phyloP scores from a whole-genome alignment of 345 rosid genomes.

The Syzygium jambos region DNA sequence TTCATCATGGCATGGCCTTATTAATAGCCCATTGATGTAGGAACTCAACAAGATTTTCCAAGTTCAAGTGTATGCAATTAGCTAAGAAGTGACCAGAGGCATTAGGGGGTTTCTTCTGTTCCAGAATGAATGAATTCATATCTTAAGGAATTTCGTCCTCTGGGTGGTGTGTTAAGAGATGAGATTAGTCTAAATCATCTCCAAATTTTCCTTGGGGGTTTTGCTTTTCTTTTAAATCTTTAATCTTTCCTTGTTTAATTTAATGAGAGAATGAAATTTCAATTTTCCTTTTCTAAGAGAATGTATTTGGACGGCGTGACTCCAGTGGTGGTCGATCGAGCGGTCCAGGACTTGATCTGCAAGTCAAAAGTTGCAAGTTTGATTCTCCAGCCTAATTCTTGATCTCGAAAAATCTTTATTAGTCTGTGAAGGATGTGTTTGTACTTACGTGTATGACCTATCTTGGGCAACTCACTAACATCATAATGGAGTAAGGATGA shows the following conservation, averaged over 20 bases:
- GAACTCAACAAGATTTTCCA: neutral
- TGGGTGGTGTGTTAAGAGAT: neutral
- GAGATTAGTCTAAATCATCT: slow-evolving; percentile 6
- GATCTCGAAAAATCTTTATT: neutral
- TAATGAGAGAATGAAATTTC: neutral
- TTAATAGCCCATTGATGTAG: slow-evolving; percentile 5
- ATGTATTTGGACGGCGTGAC: too few relatives aligned
- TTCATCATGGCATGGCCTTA: slow-evolving; percentile 2
- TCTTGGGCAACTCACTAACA: neutral
- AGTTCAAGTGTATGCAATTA: neutral
- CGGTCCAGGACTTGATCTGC: neutral
- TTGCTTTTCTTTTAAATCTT: slow-evolving; percentile 15
- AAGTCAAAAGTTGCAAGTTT: neutral
- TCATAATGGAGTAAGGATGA: neutral
- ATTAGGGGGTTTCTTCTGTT: neutral
- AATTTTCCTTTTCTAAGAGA: neutral
- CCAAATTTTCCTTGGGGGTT: slow-evolving; percentile 30
- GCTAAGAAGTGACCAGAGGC: neutral
- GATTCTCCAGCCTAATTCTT: neutral
- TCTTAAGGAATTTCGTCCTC: neutral
- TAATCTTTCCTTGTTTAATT: slow-evolving; percentile 8
- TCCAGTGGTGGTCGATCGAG: neutral
- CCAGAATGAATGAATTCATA: neutral
- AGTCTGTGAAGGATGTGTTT: neutral
- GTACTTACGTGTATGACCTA: neutral